Evolutionary conservation across 2,329 filamentous ascomycete genomes (phyloP).

Genomic region (Dryadomyces sulphureus): DNA sequence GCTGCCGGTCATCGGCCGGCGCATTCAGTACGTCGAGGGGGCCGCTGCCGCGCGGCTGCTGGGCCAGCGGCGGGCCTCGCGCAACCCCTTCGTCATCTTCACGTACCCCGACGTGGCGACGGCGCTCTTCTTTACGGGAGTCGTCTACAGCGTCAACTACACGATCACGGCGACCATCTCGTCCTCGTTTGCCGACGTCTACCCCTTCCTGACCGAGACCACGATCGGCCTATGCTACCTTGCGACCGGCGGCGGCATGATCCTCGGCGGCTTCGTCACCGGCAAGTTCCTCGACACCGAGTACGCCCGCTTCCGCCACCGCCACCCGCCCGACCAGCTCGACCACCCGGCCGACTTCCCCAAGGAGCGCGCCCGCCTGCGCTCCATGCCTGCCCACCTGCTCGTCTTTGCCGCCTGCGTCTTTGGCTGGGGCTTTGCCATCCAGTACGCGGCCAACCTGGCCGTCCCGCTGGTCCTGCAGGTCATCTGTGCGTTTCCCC

Average conservation of each 20-base stretch:
- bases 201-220: constrained; percentile 16
- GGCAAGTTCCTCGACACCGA: constrained; percentile 18
- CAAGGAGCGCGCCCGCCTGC: constrained; percentile 15
- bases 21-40: not conserved
- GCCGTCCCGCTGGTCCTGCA: constrained; percentile 14
- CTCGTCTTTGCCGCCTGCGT: constrained; percentile 13
- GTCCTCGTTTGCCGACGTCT: constrained; percentile 16
- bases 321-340: not conserved
- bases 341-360: constrained; percentile 12
- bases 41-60: not conserved
- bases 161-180: constrained; percentile 21
- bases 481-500: constrained; percentile 7
- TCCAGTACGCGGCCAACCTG: constrained; percentile 13
- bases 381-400: constrained; percentile 14
- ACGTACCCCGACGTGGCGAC: constrained; percentile 17
- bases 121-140: constrained; percentile 17
- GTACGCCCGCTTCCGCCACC: constrained; percentile 10
- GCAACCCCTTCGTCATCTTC: constrained; percentile 19
- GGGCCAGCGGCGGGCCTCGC: not conserved
- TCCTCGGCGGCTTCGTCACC: constrained; percentile 14
- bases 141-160: constrained; percentile 21
- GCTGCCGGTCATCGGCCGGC: constrained; percentile 5
- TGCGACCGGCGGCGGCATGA: constrained; percentile 17
- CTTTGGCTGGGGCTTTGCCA: constrained; percentile 16
- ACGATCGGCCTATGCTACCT: constrained; percentile 19